Evolutionary conservation across 495 filamentous ascomycete genomes (phyloP), one percentile per base, ranked within the genome.

Genomic region (Mycothermus thermophilus): DNA sequence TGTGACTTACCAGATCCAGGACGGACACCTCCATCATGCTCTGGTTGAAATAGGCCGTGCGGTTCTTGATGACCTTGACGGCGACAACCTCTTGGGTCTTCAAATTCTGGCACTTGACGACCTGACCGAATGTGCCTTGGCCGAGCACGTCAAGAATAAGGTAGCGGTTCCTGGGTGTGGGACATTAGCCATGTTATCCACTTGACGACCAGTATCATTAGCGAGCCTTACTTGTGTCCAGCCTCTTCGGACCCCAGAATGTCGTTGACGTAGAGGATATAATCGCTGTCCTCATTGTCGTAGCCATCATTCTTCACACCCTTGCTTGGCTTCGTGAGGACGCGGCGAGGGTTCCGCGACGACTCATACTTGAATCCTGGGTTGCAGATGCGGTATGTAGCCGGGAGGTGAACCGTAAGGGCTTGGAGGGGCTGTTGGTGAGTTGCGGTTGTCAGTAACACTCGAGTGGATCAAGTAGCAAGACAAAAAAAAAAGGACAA

Each of bases 21-120:
- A 99, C 92, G 6, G 92, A 99, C 18, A 99, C 92, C 49, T 99
- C 92, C 92, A 99, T 99, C 92, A 99, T 99, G 55, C 92, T 99
- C 58, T 99, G 92, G 51, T 99, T 99, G 66, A 99, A 99, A 51
- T 99, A 99, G 12, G 92, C 92, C 0, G 90, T 96, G 55, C 92
- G 76, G 56, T 99, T 99, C 59, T 99, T 99, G 62, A 99, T 88
- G 19, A 96, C 92, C 63, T 99, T 99, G 39, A 99, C 92, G 1
- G 92, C 92, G 17, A 99, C 88, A 22, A 99, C 92, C 57, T 99
- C 92, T 54, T 93, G 84, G 0, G 92, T 95, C 56, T 92, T 94
- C 44, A 96, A 58, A 46, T 96, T 99, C 59, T 99, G 92, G 56
- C 92, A 99, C 62, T 99, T 99, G 30, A 99, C 92, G 10, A 99